Conservation (phyloP, 2,329 filamentous ascomycete genomes). For the Arthrinium phaeospermum region DNA sequence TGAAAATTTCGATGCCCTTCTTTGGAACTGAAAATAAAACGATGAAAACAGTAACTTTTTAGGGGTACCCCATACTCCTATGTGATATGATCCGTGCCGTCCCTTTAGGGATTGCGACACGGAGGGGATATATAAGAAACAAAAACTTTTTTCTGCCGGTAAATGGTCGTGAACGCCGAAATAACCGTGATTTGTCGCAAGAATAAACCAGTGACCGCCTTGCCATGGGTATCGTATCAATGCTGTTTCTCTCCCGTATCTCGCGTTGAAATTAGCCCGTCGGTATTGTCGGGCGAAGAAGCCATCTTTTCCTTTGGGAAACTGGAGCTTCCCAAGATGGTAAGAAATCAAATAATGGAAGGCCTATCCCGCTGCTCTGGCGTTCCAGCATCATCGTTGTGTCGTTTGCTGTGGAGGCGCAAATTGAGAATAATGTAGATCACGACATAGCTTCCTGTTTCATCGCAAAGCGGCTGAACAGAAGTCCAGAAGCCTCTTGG, state of each 20-base stretch:
- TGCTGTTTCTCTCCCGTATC: neutral
- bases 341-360: slow-evolving; percentile 1
- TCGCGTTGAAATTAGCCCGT: neutral
- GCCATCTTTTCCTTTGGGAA: neutral
- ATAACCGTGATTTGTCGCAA: slow-evolving; percentile 14
- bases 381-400: neutral
- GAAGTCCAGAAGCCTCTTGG: neutral
- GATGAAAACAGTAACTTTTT: slow-evolving; percentile 18
- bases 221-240: slow-evolving; percentile 19
- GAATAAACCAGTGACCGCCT: slow-evolving; percentile 19
- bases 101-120: slow-evolving; percentile 21
- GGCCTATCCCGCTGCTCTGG: neutral
- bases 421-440: too few relatives aligned
- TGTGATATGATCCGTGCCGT: slow-evolving; percentile 1
- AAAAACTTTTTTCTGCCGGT: slow-evolving; percentile 14
- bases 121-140: slow-evolving; percentile 1
- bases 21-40: neutral
- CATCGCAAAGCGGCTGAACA: neutral
- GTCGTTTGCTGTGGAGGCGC: neutral
- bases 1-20: neutral
- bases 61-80: slow-evolving; percentile 12
- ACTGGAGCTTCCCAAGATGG: neutral
- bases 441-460: neutral
- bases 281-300: neutral
- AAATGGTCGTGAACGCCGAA: slow-evolving; percentile 12